Evolutionary conservation across 768 basidiomycete genomes (phyloP).

Genomic region (Phanerochaete carnosa): DNA sequence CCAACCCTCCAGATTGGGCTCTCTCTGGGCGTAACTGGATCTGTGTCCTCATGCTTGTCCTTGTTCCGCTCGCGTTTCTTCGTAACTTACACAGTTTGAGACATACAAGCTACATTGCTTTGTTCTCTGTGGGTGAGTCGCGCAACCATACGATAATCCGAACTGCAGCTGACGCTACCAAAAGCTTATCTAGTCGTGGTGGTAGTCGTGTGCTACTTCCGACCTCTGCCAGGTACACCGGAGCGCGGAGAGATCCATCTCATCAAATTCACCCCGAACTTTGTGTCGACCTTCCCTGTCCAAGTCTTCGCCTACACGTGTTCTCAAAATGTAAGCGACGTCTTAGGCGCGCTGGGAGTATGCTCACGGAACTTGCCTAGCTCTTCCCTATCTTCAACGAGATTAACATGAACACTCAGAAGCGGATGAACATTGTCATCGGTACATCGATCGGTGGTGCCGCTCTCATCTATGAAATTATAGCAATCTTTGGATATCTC

Average conservation of each 20-base stretch:
- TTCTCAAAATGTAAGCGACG: slow-evolving; percentile 70
- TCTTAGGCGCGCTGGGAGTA: neutral
- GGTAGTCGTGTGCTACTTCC: slow-evolving; percentile 77
- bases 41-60: slow-evolving; percentile 66
- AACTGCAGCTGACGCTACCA: slow-evolving; percentile 3
- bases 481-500: slow-evolving; percentile 86
- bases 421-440: slow-evolving; percentile 84
- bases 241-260: slow-evolving; percentile 64
- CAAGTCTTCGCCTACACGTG: slow-evolving; percentile 94
- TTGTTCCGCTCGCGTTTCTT: slow-evolving; percentile 82
- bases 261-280: slow-evolving; percentile 72
- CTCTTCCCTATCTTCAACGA: slow-evolving; percentile 95
- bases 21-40: slow-evolving; percentile 83
- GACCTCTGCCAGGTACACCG: slow-evolving; percentile 63
- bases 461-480: slow-evolving; percentile 80
- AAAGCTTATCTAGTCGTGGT: slow-evolving; percentile 76
- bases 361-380: slow-evolving; percentile 34
- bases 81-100: slow-evolving; percentile 81
- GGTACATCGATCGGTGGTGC: slow-evolving; percentile 84
- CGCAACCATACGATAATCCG: neutral
- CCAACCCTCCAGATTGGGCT: slow-evolving; percentile 72
- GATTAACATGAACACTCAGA: slow-evolving; percentile 74
- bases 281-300: slow-evolving; percentile 86
- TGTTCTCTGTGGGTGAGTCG: slow-evolving; percentile 82
- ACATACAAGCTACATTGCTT: slow-evolving; percentile 87